Base-by-base conservation (phyloP, 2,329 filamentous ascomycete species). In the Dothiorella sarmentorum region DNA sequence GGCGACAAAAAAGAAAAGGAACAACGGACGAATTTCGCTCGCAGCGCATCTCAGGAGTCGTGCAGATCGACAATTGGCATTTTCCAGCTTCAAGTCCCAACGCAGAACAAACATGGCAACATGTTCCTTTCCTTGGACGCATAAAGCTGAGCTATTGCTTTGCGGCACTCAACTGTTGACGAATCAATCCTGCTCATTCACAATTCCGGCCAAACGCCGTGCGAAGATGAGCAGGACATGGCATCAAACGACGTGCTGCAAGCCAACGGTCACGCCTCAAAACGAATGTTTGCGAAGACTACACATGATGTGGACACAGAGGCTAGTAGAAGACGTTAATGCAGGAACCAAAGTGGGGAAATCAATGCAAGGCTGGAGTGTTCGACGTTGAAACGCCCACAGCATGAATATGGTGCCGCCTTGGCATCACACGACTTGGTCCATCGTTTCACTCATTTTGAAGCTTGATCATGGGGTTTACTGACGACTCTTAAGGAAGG, bases 381-480 rank as follows among this genome's bases (percentile, higher is more conserved):
- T 52, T 40, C 49, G 33, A 52, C 33, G 49, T 52, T 52, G 49
- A 52, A 52, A 52, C 49, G 20, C n/a, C 1, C n/a, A 20, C 24
- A 40, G 49, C 49, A 53, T 53, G 24, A 53, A 53, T n/a, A 26
- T 17, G 47, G 47, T 7, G n/a, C 24, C 26, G 43, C 13, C 43
- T 37, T 40, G 31, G 33, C 31, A 52, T 40, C 45, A 51, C 45
- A 35, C 45, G 45, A 51, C 45, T 22, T 20, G 13, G 22, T 45
- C 18, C 15, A 17, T 31, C 18, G 47, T 52, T 38, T 31, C 49
- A 53, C n/a, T 15, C 9, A 18, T 29, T 35, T 17, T 15, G 49
- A 11, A 38, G 35, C 35, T 38, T 53, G 49, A 53, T 40, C 49
- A 53, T 31, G 49, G 35, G 47, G 7, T 29, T 51, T 51, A n/a